Percentiles rank a stretch among this genome's conserved stretches.
These are phyloP conservation scores for Goniomonas avonlea DNA, from an alignment of 78 protist genomes.

Conservation along the genomic window DNA sequence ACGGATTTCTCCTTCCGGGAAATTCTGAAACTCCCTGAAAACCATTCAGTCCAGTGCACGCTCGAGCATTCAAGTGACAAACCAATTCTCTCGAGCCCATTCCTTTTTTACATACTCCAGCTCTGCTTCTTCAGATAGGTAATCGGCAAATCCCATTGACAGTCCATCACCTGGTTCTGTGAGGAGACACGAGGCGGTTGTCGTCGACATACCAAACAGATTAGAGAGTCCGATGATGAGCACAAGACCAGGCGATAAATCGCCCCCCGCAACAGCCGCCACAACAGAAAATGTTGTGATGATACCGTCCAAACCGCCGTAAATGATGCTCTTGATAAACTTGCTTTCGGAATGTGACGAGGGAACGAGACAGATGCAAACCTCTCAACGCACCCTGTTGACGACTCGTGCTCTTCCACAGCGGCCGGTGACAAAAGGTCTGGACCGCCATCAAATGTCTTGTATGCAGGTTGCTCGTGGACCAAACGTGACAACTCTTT, in stretches of 20 bases:
- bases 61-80: too few relatives aligned
- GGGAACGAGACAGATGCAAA: too few relatives aligned
- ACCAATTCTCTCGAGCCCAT: constrained; percentile 38
- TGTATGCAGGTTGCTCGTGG: too few relatives aligned
- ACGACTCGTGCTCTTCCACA: too few relatives aligned
- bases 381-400: too few relatives aligned
- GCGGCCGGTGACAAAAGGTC: too few relatives aligned
- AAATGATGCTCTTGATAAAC: constrained; percentile 52
- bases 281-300: constrained; percentile 64
- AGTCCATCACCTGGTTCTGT: too few relatives aligned
- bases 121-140: constrained; percentile 57
- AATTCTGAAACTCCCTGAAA: constrained; percentile 39
- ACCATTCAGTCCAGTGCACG: too few relatives aligned
- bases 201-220: constrained; percentile 57
- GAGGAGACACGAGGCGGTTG: too few relatives aligned
- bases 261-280: constrained; percentile 51
- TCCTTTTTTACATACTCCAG: constrained; percentile 38
- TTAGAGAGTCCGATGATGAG: constrained; percentile 70
- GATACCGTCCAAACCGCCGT: constrained; percentile 76
- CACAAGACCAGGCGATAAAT: constrained; percentile 36
- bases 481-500: too few relatives aligned
- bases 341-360: too few relatives aligned
- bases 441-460: too few relatives aligned
- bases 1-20: constrained; percentile 40
- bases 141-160: constrained; percentile 77